Conservation (phyloP, 2,329 filamentous ascomycete genomes). For the Penicillium palitans region DNA sequence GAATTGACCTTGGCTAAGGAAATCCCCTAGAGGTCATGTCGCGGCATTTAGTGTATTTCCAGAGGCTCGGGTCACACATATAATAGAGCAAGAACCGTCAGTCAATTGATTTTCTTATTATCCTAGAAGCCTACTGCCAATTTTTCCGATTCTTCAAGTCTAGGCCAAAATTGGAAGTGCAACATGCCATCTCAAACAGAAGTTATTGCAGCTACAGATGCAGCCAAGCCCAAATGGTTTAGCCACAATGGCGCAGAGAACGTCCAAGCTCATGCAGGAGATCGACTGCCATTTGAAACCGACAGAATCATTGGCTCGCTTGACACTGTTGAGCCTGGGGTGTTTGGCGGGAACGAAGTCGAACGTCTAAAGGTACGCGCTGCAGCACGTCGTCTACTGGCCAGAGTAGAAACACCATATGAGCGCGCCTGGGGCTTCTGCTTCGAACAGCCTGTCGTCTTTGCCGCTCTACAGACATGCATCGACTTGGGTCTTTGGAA, state of each 20-base stretch:
- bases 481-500: constrained; percentile 37
- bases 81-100: neutral
- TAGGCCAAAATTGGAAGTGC: neutral
- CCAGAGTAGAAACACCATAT: constrained; percentile 35
- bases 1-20: neutral
- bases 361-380: constrained; percentile 28
- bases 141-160: neutral
- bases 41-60: neutral
- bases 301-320: constrained; percentile 21
- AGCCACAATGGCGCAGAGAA: neutral
- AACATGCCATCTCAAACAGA: constrained; percentile 15
- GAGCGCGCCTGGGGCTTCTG: constrained; percentile 36
- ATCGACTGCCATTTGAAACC: constrained; percentile 1
- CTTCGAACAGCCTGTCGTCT: constrained; percentile 34
- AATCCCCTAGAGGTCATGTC: neutral
- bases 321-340: constrained; percentile 19
- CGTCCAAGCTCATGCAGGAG: neutral
- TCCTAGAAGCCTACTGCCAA: neutral
- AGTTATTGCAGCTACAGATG: neutral
- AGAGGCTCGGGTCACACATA: neutral
- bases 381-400: constrained; percentile 32
- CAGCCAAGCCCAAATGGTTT: neutral
- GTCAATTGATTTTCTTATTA: neutral
- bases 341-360: constrained; percentile 23
- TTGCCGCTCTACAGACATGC: constrained; percentile 32